Evolutionary conservation across 768 basidiomycete genomes (phyloP), one percentile per base, ranked within the genome.

Genomic region (Naganishia vaughanmartiniae): DNA sequence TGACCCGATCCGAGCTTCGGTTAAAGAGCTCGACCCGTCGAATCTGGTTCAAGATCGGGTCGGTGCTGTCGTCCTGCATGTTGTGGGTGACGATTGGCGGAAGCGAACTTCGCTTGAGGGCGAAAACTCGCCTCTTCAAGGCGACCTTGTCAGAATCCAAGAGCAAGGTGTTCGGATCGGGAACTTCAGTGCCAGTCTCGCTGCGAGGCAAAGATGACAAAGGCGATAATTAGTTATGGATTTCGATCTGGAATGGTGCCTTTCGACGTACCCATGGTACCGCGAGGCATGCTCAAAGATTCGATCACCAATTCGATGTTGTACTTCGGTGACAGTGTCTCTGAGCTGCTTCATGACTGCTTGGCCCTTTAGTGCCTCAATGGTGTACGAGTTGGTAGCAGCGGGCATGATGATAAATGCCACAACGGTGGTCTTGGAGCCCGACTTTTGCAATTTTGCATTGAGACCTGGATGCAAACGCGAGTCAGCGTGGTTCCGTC

Each of bases 391-490:
- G 77, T 94, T 90, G 0, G 93, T 97, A 12, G 91, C 83, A 7
- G 96, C 96, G 26, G 96, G 96, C 91, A 96, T 95, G 82, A 99
- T 97, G 81, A 99, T 92, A 84, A 99, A 99, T 0, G 96, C 96
- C 54, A 99, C 91, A 67, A 98, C 88, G 9, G 96, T 97, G 56
- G 87, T 86, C 72, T 75, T 92, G 87, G 45, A 90, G 76, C 78
- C 92, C 89, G 39, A 84, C 84, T 86, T 83, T 78, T 88, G 85
- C 42, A 90, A 83, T 36, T 85, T 85, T 77, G 84, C 83, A 79
- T 90, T 90, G 65, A 90, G 84, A 69, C 84, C 83, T 84, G 74
- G 30, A n/a, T 26, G 55, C 30, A 15, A 30, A 34, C 19, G 26
- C 28, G 0, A 19, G 65, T 74, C 53, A 72, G 72, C 21, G 17